phyloP scores from a whole-genome alignment of 371 early-diverging fungal species.

The Syncephalastrum racemosum region DNA sequence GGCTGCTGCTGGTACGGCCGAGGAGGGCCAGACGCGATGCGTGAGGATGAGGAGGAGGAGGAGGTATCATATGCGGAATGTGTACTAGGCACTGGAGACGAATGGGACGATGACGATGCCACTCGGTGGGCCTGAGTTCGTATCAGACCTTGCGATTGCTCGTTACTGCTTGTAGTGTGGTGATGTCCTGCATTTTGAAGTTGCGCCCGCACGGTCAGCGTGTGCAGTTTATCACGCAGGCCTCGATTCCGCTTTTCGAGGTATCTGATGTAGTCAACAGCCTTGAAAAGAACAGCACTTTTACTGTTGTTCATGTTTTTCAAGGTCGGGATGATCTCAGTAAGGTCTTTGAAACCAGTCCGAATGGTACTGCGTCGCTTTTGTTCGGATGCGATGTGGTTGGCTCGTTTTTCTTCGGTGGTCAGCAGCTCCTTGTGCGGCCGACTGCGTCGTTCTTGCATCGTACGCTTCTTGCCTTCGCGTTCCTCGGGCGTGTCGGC shows the following conservation, averaged over 20 bases:
- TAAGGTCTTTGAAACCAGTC: conserved; percentile 77
- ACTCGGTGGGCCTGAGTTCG: not conserved
- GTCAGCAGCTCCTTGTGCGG: conserved; percentile 67
- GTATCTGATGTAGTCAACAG: conserved; percentile 45
- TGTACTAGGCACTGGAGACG: conserved; percentile 6
- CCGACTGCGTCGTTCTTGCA: not conserved
- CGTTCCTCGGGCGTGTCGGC: no score
- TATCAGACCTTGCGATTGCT: not conserved
- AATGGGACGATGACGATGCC: conserved; percentile 3
- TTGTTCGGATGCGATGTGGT: conserved; percentile 90
- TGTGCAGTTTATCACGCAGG: conserved; percentile 46
- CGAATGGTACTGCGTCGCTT: conserved; percentile 84
- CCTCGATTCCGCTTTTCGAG: conserved; percentile 43
- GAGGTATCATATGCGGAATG: conserved; percentile 70
- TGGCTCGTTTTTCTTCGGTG: conserved; percentile 82
- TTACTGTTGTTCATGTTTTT: conserved; percentile 54
- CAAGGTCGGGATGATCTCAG: conserved; percentile 76
- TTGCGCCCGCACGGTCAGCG: conserved; percentile 44
- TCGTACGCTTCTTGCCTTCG: no score
- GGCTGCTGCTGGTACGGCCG: conserved; percentile 8
- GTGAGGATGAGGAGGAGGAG: conserved; percentile 24
- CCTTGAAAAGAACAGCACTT: conserved; percentile 50
- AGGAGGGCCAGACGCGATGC: no score
- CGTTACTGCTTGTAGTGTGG: not conserved
- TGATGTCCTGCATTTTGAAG: conserved; percentile 11